phyloP scores from a whole-genome alignment of 352 stramenopile genomes.

The Globisporangium abappressorium region DNA sequence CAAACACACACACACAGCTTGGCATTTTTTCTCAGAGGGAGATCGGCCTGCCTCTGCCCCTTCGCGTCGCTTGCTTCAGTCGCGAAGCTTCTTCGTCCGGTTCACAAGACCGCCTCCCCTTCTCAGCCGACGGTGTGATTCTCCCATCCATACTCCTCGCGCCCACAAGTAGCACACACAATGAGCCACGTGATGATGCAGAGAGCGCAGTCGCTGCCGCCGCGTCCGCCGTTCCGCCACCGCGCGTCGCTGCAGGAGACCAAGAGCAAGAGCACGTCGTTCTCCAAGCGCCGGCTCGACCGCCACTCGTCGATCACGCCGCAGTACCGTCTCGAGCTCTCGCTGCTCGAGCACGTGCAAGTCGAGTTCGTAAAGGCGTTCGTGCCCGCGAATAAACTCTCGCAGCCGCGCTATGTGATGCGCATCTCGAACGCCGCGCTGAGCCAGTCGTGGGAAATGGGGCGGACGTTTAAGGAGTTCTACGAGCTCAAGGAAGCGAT shows the following conservation, averaged over 20 bases:
- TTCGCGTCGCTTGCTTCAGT: slow-evolving; percentile 8
- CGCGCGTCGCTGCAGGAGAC: slow-evolving; percentile 42
- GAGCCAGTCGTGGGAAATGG: slow-evolving; percentile 78
- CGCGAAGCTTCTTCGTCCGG: slow-evolving; percentile 4
- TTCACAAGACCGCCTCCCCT: not conserved
- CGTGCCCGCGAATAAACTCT: slow-evolving; percentile 66
- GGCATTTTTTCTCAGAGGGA: slow-evolving; percentile 1
- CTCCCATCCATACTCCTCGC: not conserved
- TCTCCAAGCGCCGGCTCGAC: slow-evolving; percentile 51
- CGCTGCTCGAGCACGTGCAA: slow-evolving; percentile 70
- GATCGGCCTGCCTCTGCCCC: not conserved
- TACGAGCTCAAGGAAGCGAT: slow-evolving; percentile 74
- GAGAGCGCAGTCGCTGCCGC: slow-evolving; percentile 42
- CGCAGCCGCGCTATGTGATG: slow-evolving; percentile 74
- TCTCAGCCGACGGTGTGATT: not conserved
- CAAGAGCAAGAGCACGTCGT: slow-evolving; percentile 25
- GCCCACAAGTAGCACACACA: no score
- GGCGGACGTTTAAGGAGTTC: slow-evolving; percentile 73
- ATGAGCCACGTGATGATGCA: slow-evolving; percentile 25
- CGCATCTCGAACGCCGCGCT: slow-evolving; percentile 67
- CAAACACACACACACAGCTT: not conserved
- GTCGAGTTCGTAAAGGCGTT: slow-evolving; percentile 82
- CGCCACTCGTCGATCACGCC: slow-evolving; percentile 37
- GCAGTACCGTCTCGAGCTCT: slow-evolving; percentile 53
- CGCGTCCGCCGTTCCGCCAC: slow-evolving; percentile 28